These are phyloP conservation scores for Metarhizium humberi DNA, from an alignment of 2,329 filamentous ascomycete species.

Conservation along the genomic window DNA sequence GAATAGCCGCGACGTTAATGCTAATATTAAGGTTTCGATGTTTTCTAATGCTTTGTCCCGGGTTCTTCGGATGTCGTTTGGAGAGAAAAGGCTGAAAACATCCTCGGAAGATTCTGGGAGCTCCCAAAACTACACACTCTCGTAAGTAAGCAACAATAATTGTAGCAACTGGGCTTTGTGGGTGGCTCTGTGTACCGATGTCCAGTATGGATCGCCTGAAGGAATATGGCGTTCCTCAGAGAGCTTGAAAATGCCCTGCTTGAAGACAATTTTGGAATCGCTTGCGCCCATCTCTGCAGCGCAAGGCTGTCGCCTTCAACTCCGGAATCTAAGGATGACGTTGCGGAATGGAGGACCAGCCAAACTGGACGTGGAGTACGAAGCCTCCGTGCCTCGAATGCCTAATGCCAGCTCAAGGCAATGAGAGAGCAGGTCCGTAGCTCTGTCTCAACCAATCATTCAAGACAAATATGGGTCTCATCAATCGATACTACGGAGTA, in stretches of 20 bases:
- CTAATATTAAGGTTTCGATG: slow-evolving; percentile 78
- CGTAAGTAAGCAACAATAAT: slow-evolving; percentile 4
- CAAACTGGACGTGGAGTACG: not conserved
- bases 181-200: slow-evolving; percentile 56
- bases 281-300: slow-evolving; percentile 74
- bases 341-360: not conserved
- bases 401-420: not conserved
- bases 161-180: not conserved
- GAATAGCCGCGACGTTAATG: slow-evolving; percentile 73
- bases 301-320: slow-evolving; percentile 12
- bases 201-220: slow-evolving; percentile 86
- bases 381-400: not conserved
- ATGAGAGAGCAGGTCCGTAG: too few species aligned
- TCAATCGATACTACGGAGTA: not conserved
- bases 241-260: slow-evolving; percentile 93
- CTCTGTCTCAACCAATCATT: not conserved
- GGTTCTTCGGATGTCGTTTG: slow-evolving; percentile 78
- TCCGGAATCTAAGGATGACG: slow-evolving; percentile 9
- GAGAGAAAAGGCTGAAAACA: slow-evolving; percentile 91
- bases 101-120: slow-evolving; percentile 92
- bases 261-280: slow-evolving; percentile 98
- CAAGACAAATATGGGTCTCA: not conserved
- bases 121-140: slow-evolving; percentile 74
- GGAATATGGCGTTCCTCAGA: slow-evolving; percentile 86
- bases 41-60: slow-evolving; percentile 80